Percentiles rank a stretch among this genome's conserved stretches.
phyloP scores from a whole-genome alignment of 2,329 filamentous ascomycete genomes.

The Pleochaeta shiraiana region DNA sequence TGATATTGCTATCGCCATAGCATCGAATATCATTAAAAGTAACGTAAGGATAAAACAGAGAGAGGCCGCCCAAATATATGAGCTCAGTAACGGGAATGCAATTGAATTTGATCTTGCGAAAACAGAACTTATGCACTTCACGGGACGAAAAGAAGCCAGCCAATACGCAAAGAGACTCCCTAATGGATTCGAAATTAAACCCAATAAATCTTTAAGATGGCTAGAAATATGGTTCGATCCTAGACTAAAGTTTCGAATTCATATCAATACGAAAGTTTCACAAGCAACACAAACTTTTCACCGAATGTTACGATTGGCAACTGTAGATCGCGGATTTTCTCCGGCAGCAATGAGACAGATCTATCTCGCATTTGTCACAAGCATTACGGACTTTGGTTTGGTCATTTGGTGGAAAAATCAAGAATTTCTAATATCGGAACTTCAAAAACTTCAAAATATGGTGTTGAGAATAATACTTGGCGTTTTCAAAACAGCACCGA shows the following conservation, averaged over 20 bases:
- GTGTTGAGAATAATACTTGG: not conserved
- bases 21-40: not conserved
- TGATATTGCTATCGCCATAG: not conserved
- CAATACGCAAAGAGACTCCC: not conserved
- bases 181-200: not conserved
- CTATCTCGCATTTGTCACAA: not conserved
- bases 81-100: not conserved
- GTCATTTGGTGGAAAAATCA: not conserved
- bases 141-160: not conserved
- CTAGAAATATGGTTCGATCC: not conserved
- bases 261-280: not conserved
- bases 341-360: not conserved
- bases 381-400: not conserved
- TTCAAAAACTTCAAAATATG: not conserved
- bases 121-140: not conserved
- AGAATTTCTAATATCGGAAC: not conserved
- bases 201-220: not conserved
- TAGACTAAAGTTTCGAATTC: not conserved
- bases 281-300: not conserved
- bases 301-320: not conserved
- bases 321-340: not conserved
- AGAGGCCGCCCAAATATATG: not conserved
- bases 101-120: not conserved
- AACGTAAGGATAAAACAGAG: not conserved
- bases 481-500: not conserved